These are phyloP conservation scores for Lactarius evosmus DNA, from an alignment of 768 basidiomycete species.

Conservation along the genomic window DNA sequence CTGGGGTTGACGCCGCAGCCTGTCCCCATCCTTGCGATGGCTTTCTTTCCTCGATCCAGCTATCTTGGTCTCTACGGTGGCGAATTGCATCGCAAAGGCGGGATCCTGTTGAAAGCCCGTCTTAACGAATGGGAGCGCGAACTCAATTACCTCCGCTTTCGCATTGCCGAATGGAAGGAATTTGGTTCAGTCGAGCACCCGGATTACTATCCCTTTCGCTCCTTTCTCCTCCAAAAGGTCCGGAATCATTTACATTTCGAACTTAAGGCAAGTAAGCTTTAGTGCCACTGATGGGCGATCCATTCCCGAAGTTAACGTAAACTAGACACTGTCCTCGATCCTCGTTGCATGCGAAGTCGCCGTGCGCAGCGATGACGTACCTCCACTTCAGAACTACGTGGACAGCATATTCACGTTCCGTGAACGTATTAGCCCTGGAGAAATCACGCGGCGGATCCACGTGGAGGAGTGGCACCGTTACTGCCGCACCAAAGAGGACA, in stretches of 20 bases:
- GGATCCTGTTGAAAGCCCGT: constrained; percentile 20
- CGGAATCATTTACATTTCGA: constrained; percentile 23
- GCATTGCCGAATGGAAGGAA: constrained; percentile 27
- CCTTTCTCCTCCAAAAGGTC: constrained; percentile 23
- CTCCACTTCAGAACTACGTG: constrained; percentile 2
- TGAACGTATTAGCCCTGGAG: constrained; percentile 25
- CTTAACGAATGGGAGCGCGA: constrained; percentile 28
- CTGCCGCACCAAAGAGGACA: not conserved
- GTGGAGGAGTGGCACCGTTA: constrained; percentile 24
- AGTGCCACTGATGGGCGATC: not conserved
- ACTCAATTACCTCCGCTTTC: constrained; percentile 26
- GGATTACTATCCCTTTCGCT: constrained; percentile 24
- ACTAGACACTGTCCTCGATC: constrained; percentile 25
- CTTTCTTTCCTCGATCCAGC: constrained; percentile 14
- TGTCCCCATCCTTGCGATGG: constrained; percentile 2
- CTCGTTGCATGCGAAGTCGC: constrained; percentile 24
- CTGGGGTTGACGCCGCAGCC: not conserved
- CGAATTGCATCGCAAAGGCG: constrained; percentile 25
- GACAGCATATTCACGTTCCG: constrained; percentile 20
- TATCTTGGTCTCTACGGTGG: constrained; percentile 18
- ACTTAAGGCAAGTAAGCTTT: constrained; percentile 24
- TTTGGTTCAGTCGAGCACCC: constrained; percentile 23
- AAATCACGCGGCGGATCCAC: constrained; percentile 23
- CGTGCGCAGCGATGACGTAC: constrained; percentile 21
- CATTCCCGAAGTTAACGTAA: not conserved